Conservation (phyloP, 768 basidiomycete genomes). For the Boletus eberwhitei region DNA sequence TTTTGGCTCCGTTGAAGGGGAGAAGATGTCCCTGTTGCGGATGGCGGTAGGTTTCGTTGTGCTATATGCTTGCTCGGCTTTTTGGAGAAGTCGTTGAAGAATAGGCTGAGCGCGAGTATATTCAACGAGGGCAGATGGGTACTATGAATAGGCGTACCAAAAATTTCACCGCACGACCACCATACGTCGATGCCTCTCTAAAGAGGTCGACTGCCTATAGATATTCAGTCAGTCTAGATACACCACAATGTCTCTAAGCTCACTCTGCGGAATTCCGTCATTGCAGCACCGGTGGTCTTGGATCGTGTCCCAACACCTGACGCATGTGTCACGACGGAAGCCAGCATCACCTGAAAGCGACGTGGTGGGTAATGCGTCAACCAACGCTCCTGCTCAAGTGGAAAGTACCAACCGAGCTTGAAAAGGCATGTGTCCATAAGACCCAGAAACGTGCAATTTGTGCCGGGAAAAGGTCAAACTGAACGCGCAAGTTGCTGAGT, state of each 20-base stretch:
- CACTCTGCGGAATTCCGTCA: slow-evolving; percentile 53
- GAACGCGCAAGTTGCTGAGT: slow-evolving; percentile 43
- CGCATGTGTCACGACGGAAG: slow-evolving; percentile 72
- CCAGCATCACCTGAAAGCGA: slow-evolving; percentile 60
- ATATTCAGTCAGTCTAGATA: not conserved
- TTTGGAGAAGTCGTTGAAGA: slow-evolving; percentile 54
- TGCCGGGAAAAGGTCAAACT: slow-evolving; percentile 50
- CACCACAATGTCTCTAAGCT: not conserved
- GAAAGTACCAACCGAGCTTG: slow-evolving; percentile 48
- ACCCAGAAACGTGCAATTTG: slow-evolving; percentile 69
- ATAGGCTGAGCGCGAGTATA: slow-evolving; percentile 49
- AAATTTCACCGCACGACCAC: slow-evolving; percentile 70
- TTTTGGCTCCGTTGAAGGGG: slow-evolving; percentile 41
- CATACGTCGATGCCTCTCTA: slow-evolving; percentile 54
- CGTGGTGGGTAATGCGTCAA: slow-evolving; percentile 1
- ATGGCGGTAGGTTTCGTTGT: slow-evolving; percentile 44
- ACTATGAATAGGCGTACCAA: slow-evolving; percentile 40
- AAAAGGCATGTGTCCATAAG: slow-evolving; percentile 71
- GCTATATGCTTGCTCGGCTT: slow-evolving; percentile 54
- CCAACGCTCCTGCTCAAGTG: not conserved
- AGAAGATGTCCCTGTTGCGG: slow-evolving; percentile 56
- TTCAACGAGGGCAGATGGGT: slow-evolving; percentile 1
- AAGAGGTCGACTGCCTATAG: slow-evolving; percentile 58
- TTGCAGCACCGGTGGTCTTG: slow-evolving; percentile 67
- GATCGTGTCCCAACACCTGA: slow-evolving; percentile 43